Conservation (phyloP, 140 eudicot genomes). For the Erigeron philadelphicus region DNA sequence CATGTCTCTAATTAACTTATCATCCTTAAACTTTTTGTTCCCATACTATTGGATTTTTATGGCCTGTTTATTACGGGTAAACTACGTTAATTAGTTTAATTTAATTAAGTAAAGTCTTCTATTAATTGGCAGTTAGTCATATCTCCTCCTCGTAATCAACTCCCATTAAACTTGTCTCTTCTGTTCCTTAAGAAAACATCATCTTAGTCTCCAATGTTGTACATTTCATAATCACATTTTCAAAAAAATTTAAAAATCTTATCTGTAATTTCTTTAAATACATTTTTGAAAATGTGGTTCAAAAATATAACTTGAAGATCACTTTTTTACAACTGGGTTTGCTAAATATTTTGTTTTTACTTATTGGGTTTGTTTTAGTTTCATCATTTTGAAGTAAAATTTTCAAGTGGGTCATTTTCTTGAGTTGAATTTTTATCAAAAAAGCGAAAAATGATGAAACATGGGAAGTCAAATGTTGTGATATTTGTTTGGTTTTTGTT, state of each 20-base stretch:
- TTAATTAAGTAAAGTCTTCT: background rate
- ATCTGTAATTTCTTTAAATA: background rate
- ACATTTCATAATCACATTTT: background rate
- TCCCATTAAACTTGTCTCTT: background rate
- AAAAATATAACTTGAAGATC: background rate
- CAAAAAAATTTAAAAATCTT: background rate
- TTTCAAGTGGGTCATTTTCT: slow-evolving; percentile 6
- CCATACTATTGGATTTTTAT: background rate
- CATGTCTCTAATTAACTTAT: background rate
- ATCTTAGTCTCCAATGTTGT: background rate
- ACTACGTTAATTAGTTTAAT: background rate
- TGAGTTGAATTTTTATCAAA: background rate
- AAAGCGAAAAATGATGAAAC: slow-evolving; percentile 29
- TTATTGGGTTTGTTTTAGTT: background rate
- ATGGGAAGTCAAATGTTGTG: slow-evolving; percentile 32
- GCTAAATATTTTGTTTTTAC: slow-evolving; percentile 8
- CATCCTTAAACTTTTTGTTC: background rate
- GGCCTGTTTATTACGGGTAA: background rate
- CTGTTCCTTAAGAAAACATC: background rate
- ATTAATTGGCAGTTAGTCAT: slow-evolving; percentile 2
- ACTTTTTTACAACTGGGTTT: background rate
- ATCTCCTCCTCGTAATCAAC: slow-evolving; percentile 7
- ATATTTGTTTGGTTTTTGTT: slow-evolving; percentile 37
- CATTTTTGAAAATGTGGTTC: background rate
- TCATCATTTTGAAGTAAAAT: background rate